Base-by-base conservation (phyloP, 176 grass and related monocot species). In the Phyllostachys edulis region DNA sequence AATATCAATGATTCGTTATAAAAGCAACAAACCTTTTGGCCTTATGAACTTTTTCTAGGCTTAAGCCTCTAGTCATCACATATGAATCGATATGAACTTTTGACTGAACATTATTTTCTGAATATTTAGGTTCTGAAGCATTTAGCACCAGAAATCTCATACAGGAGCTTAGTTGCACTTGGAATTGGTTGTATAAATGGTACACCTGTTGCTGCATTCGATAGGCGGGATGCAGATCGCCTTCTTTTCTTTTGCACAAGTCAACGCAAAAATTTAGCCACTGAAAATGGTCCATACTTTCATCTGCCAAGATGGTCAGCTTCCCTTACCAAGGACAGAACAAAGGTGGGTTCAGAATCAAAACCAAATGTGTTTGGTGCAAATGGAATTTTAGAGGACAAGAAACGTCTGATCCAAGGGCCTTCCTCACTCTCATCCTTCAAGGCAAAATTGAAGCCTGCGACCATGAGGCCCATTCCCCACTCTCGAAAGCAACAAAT, bases 171-270 rank as follows among this genome's bases (percentile, higher is more conserved):
- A 76, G 91, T 99, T 61, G 88, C 93, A 62, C 91, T 99, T 89
- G 96, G 96, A 80, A 93, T 99, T 84, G 86, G 93, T 71, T 88
- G 89, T 75, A 85, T 99, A 85, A 90, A 90, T 85, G 93, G 93
- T 42, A 94, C 90, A 66, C 90, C 96, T 42, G 96, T 99, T 54
- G 91, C 96, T 55, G 90, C 96, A 81, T 99, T 99, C 8, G 88
- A 96, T 73, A 96, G 86, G 52, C 84, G 83, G 89, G 96, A 99
- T 88, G 88, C 91, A 76, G 91, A 94, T 41, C 89, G 96, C 37
- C 88, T 99, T 90, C 93, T 96, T 78, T 99, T 94, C 87, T 99
- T 99, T 81, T 99, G 93, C 71, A 87, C 63, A 60, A 83, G 68
- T 64, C 89, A 90, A 84, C 34, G 10, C n/a, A 89, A 83, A 87